Conservation (phyloP, 192 early-diverging fungal species). For the Podila clonocystis region DNA sequence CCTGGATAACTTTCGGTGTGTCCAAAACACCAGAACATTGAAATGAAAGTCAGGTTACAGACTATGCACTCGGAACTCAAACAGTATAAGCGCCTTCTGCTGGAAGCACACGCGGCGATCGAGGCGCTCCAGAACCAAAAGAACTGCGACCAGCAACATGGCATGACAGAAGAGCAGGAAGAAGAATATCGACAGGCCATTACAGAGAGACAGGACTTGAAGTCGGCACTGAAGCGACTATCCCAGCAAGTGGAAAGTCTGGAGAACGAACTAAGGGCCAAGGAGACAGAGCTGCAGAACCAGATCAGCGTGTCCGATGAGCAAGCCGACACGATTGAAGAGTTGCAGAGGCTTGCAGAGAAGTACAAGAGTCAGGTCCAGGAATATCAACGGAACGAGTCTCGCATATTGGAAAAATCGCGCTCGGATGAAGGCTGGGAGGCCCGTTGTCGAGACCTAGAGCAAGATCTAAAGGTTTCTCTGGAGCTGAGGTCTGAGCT, state of each 20-base stretch:
- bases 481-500: conserved; percentile 22
- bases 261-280: conserved; percentile 3
- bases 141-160: conserved; percentile 48
- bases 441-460: conserved; percentile 22
- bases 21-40: conserved; percentile 55
- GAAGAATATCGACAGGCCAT: conserved; percentile 43
- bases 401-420: conserved; percentile 26
- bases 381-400: conserved; percentile 25
- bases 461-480: conserved; percentile 28
- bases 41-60: conserved; percentile 60
- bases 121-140: conserved; percentile 53
- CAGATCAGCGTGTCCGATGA: conserved; percentile 8
- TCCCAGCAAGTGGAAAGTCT: conserved; percentile 10
- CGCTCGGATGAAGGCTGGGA: conserved; percentile 39
- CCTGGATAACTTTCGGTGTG: background rate
- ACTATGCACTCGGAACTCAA: conserved; percentile 55
- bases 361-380: conserved; percentile 26
- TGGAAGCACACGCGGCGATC: conserved; percentile 58
- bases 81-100: conserved; percentile 56
- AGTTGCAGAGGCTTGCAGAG: conserved; percentile 2
- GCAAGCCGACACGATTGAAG: conserved; percentile 17
- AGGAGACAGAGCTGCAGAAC: conserved; percentile 16
- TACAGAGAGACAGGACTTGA: conserved; percentile 16
- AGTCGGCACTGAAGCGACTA: conserved; percentile 10
- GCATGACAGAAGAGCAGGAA: conserved; percentile 54